A percentile compares a stretch with the other conserved stretches of the same genome.
phyloP scores from a whole-genome alignment of 345 rosid species.

The Moricandia arvensis region DNA sequence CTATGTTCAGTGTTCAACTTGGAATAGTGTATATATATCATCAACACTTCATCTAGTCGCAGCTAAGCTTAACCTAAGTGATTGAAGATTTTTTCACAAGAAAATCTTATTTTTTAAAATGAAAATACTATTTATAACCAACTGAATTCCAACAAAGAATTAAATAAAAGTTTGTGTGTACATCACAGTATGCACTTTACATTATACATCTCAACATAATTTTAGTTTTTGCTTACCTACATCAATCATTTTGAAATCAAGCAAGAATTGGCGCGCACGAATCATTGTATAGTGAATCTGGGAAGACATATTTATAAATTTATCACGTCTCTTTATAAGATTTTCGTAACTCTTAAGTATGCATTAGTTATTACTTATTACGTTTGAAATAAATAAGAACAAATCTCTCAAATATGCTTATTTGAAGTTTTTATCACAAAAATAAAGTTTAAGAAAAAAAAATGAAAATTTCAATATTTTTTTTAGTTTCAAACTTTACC shows the following conservation, averaged over 20 bases:
- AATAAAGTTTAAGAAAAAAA: too few relatives aligned
- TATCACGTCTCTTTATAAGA: neutral
- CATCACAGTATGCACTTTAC: neutral
- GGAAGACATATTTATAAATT: neutral
- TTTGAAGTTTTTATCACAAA: too few relatives aligned
- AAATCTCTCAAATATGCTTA: too few relatives aligned
- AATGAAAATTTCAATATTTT: too few relatives aligned
- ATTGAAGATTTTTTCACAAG: neutral
- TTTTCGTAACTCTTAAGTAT: neutral
- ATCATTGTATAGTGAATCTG: neutral
- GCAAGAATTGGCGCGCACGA: neutral
- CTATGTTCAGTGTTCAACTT: neutral
- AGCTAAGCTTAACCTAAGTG: conserved; percentile 3
- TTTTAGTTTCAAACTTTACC: too few relatives aligned
- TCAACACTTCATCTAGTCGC: neutral
- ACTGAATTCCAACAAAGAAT: neutral
- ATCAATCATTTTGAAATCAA: neutral
- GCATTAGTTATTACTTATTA: neutral
- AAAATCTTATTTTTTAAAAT: neutral
- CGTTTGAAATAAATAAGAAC: too few relatives aligned
- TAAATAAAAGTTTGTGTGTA: neutral
- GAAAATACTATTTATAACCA: neutral
- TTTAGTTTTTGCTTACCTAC: neutral
- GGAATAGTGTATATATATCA: neutral
- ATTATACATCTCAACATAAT: neutral